Conservation (phyloP, 78 protist genomes). For the Carpediemonas membranifera region DNA sequence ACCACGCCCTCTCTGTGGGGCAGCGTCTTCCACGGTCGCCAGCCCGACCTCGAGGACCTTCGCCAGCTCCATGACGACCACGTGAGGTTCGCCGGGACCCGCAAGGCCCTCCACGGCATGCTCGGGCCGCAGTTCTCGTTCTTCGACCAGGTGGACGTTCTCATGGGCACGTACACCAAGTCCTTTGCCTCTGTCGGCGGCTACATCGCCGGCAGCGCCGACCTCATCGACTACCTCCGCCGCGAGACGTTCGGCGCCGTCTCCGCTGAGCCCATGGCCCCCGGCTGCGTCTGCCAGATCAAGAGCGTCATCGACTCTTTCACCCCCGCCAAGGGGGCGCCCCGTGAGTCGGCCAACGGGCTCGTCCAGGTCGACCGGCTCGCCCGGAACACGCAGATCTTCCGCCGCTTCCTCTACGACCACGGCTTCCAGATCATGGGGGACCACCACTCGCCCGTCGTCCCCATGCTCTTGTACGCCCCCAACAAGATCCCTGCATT, state of each 20-base stretch:
- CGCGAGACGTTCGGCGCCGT: slow-evolving; percentile 7
- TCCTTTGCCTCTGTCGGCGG: slow-evolving; percentile 92
- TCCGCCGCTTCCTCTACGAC: slow-evolving; percentile 40
- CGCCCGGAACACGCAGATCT: slow-evolving; percentile 52
- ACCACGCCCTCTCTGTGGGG: too few species aligned
- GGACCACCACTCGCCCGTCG: slow-evolving; percentile 76
- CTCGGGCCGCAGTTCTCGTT: too few species aligned
- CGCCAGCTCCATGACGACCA: too few species aligned
- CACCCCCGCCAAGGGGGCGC: too few species aligned
- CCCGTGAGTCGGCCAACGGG: too few species aligned
- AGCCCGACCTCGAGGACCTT: too few species aligned
- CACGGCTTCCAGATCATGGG: slow-evolving; percentile 61
- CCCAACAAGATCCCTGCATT: slow-evolving; percentile 74
- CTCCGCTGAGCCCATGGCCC: neutral
- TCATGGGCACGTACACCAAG: slow-evolving; percentile 99
- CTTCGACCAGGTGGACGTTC: slow-evolving; percentile 87
- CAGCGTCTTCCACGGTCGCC: too few species aligned
- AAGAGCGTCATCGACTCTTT: slow-evolving; percentile 8
- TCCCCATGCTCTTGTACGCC: slow-evolving; percentile 77
- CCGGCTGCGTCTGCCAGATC: slow-evolving; percentile 44
- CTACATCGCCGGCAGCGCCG: slow-evolving; percentile 61
- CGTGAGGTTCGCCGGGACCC: too few species aligned
- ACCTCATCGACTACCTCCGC: slow-evolving; percentile 40
- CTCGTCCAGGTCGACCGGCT: slow-evolving; percentile 49
- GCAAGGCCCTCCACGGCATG: too few species aligned